Evolutionary conservation across 2,329 filamentous ascomycete species (phyloP), one percentile per base, ranked within the genome.

Genomic region (Ceratocystis albifundus): DNA sequence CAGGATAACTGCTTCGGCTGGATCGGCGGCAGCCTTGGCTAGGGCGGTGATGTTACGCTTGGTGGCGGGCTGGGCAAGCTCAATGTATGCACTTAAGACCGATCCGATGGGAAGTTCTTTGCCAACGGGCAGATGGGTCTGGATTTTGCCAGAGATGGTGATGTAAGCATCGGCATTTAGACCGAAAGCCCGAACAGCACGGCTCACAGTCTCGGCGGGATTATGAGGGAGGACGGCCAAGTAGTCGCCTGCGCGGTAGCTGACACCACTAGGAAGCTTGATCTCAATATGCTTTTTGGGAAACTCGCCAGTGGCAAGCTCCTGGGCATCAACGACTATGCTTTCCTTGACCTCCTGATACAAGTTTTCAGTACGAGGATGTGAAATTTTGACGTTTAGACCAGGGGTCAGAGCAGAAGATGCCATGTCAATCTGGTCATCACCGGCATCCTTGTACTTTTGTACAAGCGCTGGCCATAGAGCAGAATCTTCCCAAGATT

Each of bases 161-260:
- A 90, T 75, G 68, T 83, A 80, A 1, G 85, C 82, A 72, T 92
- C 88, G 83, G 85, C 88, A 0, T 86, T 80, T 0, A 93, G 75
- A 0, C 80, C 76, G 72, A 91, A 92, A 22, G 80, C 78, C 20
- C 80, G 77, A 75, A 90, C 83, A 0, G 83, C 87, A 7, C 87
- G 80, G 3, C 80, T 78, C 2, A 92, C 82, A 8, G 78, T 84
- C 36, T 80, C 75, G 59, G 79, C 79, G 1, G 84, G 84, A 72
- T 93, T 93, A 36, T 89, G 75, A 0, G 89, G 89, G 0, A 91
- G 77, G 1, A 91, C 78, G 0, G 87, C 86, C 0, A 93, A 80
- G 72, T 94, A 93, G 72, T 93, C 89, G 15, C 89, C 89, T 1
- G 86, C 82, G 48, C 82, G 80, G 74, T 92, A 93, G 0, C 79